phyloP scores from a whole-genome alignment of 352 stramenopile genomes.

The Pythium periplocum region DNA sequence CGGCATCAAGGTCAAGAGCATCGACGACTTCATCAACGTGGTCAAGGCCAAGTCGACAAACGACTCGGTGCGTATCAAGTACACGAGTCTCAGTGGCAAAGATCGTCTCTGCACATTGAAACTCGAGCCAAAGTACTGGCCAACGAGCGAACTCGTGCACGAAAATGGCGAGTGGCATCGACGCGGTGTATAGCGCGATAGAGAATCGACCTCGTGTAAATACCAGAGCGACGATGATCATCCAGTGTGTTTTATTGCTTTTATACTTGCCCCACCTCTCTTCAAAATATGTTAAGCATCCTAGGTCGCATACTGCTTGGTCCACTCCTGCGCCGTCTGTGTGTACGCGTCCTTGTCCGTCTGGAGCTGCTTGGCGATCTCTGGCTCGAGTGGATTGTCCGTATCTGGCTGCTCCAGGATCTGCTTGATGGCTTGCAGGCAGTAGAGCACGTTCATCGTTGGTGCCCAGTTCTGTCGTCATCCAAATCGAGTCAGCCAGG shows the following conservation, averaged over 20 bases:
- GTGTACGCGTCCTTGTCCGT: constrained; percentile 93
- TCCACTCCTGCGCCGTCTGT: constrained; percentile 91
- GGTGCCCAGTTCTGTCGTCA: constrained; percentile 89
- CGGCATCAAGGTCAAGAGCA: constrained; percentile 75
- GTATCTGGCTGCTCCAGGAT: constrained; percentile 93
- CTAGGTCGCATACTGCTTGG: constrained; percentile 87
- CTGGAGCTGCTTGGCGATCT: constrained; percentile 92
- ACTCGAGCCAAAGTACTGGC: constrained; percentile 88
- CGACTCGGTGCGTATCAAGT: constrained; percentile 87
- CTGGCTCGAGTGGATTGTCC: constrained; percentile 95
- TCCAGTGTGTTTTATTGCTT: no score
- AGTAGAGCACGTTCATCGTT: constrained; percentile 92
- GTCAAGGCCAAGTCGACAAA: constrained; percentile 55
- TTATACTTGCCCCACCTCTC: no score
- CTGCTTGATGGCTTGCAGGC: constrained; percentile 90
- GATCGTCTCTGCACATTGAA: constrained; percentile 85
- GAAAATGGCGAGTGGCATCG: constrained; percentile 77
- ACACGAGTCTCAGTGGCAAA: constrained; percentile 85
- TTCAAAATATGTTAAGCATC: neutral
- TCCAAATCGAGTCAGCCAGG: constrained; percentile 1
- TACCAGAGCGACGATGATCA: neutral
- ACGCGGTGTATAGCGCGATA: constrained; percentile 5
- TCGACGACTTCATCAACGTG: constrained; percentile 86
- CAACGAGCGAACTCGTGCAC: constrained; percentile 80
- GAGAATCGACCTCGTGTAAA: constrained; percentile 1